Conservation (phyloP, 257 asterid species). For the Nicotiana sylvestris region DNA sequence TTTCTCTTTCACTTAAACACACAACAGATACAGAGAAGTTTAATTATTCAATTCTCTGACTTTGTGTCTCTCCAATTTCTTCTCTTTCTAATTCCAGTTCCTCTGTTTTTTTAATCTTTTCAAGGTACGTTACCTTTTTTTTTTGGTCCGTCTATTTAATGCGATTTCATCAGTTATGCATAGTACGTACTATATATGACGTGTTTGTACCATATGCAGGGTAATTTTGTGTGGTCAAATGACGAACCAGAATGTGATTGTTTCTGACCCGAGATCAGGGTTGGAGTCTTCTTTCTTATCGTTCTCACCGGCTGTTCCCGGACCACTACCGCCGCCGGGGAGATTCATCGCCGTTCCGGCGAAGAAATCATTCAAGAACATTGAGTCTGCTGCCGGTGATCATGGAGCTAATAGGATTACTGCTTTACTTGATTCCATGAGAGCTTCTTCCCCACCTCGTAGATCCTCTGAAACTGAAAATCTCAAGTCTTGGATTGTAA, state of each 20-base stretch:
- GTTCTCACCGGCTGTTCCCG: slow-evolving; percentile 18
- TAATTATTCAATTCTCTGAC: neutral
- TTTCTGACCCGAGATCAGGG: slow-evolving; percentile 39
- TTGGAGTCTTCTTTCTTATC: slow-evolving; percentile 16
- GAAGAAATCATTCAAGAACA: slow-evolving; percentile 32
- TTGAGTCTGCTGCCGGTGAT: slow-evolving; percentile 24
- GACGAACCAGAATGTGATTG: slow-evolving; percentile 52
- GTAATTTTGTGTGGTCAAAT: slow-evolving; percentile 1
- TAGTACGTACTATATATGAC: neutral
- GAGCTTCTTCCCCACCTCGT: slow-evolving; percentile 67
- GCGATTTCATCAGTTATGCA: no score
- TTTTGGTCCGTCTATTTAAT: neutral
- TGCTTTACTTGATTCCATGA: slow-evolving; percentile 54
- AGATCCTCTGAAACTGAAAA: slow-evolving; percentile 45
- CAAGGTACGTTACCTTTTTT: slow-evolving; percentile 30
- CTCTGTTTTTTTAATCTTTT: slow-evolving; percentile 29
- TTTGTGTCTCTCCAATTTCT: neutral
- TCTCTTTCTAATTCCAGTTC: neutral
- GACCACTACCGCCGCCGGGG: slow-evolving; percentile 15
- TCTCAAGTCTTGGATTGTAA: slow-evolving; percentile 54
- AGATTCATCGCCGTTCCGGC: slow-evolving; percentile 27
- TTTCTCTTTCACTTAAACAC: neutral
- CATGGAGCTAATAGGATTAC: slow-evolving; percentile 35
- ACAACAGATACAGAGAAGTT: neutral
- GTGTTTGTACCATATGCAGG: neutral